A percentile compares a stretch with the other conserved stretches of the same genome.
These are phyloP conservation scores for Cytospora piceae DNA, from an alignment of 2,329 filamentous ascomycete species.

Conservation along the genomic window DNA sequence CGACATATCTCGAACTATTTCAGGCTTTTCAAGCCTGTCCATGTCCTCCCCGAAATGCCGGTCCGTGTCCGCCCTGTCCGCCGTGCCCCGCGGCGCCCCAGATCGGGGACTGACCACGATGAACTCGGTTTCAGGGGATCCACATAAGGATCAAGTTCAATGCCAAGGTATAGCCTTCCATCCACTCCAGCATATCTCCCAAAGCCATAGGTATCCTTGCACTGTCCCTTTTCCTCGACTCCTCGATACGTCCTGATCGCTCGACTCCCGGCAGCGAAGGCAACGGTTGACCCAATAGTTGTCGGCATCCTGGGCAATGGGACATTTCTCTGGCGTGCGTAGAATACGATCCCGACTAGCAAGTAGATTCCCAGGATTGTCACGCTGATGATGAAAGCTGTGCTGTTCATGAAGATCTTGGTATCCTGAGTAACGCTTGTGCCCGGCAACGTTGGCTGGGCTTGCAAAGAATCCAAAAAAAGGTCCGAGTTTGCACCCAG, in stretches of 20 bases:
- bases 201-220: slow-evolving; percentile 46
- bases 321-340: slow-evolving; percentile 43
- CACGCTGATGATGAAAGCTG: slow-evolving; percentile 51
- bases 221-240: not conserved
- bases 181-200: slow-evolving; percentile 54
- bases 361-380: slow-evolving; percentile 49
- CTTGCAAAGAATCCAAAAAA: slow-evolving; percentile 36
- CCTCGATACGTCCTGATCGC: slow-evolving; percentile 43
- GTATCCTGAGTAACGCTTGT: slow-evolving; percentile 37
- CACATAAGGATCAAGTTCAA: slow-evolving; percentile 54
- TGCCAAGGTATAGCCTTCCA: slow-evolving; percentile 51
- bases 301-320: slow-evolving; percentile 54
- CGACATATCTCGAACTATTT: too few species aligned
- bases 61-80: too few species aligned
- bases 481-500: slow-evolving; percentile 48
- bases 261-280: slow-evolving; percentile 52
- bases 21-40: too few species aligned
- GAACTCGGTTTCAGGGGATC: slow-evolving; percentile 33
- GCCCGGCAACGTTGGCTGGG: slow-evolving; percentile 13
- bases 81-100: too few species aligned
- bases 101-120: not conserved
- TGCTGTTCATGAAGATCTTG: slow-evolving; percentile 52
- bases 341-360: slow-evolving; percentile 48
- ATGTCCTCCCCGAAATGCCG: too few species aligned
- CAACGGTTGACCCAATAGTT: slow-evolving; percentile 51